Percentiles rank a stretch among this genome's conserved stretches.
phyloP scores from a whole-genome alignment of 192 early-diverging fungal species.

The Coemansia sp. region DNA sequence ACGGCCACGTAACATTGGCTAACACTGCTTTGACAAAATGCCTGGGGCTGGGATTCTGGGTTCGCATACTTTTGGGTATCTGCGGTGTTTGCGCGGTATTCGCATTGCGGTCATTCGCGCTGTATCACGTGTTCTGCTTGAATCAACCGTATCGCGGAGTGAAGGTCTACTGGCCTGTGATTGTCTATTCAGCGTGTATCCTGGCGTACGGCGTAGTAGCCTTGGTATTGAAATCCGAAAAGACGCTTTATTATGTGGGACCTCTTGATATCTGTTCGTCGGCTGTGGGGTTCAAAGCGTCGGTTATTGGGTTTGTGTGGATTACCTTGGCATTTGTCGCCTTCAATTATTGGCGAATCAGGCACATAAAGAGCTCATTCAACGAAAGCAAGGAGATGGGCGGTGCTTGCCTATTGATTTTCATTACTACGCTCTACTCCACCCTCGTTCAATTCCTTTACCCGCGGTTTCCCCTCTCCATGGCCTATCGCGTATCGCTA shows the following conservation, averaged over 20 bases:
- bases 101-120: constrained; percentile 1
- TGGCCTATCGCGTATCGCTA: constrained; percentile 17
- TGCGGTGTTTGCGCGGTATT: constrained; percentile 33
- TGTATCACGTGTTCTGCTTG: neutral
- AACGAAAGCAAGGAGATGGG: constrained; percentile 46
- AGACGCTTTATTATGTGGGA: constrained; percentile 27
- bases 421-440: neutral
- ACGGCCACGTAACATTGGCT: constrained; percentile 37
- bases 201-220: constrained; percentile 30
- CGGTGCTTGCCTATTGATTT: constrained; percentile 16
- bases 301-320: constrained; percentile 41
- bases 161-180: neutral
- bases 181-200: constrained; percentile 10
- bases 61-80: constrained; percentile 33
- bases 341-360: constrained; percentile 32
- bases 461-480: constrained; percentile 21
- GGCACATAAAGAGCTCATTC: constrained; percentile 48
- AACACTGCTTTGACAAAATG: constrained; percentile 21
- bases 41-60: constrained; percentile 43
- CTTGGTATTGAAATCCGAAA: constrained; percentile 6
- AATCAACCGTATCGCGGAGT: neutral
- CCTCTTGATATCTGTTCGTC: constrained; percentile 32
- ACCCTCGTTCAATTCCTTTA: neutral
- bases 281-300: constrained; percentile 22
- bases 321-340: constrained; percentile 24